Evolutionary conservation across 1,139 yeast genomes (phyloP), one percentile per base, ranked within the genome.

Genomic region (Ashbya aceris): DNA sequence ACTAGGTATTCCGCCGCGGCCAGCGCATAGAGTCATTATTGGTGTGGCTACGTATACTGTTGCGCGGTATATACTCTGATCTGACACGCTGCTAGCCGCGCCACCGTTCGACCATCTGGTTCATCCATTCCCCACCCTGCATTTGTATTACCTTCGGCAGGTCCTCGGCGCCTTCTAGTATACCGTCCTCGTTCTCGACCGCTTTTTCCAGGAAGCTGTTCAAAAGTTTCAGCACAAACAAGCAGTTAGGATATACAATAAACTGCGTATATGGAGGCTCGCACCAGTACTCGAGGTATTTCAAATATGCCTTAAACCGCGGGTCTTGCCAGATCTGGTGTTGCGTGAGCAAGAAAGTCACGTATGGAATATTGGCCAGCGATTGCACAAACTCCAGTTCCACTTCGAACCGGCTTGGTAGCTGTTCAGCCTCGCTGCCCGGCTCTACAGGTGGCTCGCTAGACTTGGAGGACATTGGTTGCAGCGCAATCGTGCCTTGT

Each of bases 301-400:
- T 67, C 45, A 82, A 60, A 53, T 82, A 82, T 47, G 74, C 74
- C 27, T 79, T 63, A 52, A 82, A 82, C 39, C 49, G 48, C 2
- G 58, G 58, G 38, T 55, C 59, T 66, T 68, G 39, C 71, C 74
- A 56, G 72, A 79, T 41, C 37, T 54, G 56, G 33, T 56, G 58
- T 69, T 73, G 45, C 71, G 68, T 55, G 68, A 76, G 46, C n/a
- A 82, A 64, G 53, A 76, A 80, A 47, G 79, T 76, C 42, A 82
- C 66, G 54, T 82, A 82, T 51, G 79, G 89, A 42, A 80, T 71
- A 54, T 82, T 82, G 12, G 85, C 76, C 30, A 82, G 64, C n/a
- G 89, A 79, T 60, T 82, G 91, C 3, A 82, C 84, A 60, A 82
- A 82, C 66, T 81, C 89, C 34, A 81, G 66, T 53, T 81, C 89